These are phyloP conservation scores for Ambispora gerdemannii DNA, from an alignment of 192 early-diverging fungal genomes.

Conservation along the genomic window DNA sequence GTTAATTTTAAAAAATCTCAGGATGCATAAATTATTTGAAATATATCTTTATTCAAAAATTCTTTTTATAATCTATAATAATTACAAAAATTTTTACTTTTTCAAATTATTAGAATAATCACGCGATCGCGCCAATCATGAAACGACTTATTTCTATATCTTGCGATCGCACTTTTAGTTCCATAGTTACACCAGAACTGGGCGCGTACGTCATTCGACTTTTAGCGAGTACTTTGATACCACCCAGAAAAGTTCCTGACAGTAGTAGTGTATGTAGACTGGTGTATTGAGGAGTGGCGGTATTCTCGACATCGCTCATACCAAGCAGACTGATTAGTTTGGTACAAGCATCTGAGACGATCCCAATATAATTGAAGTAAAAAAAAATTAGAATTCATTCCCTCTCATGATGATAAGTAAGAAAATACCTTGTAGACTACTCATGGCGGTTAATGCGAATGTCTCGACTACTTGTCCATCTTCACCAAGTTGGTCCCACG, in stretches of 20 bases:
- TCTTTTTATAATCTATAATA: no score
- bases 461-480: slow-evolving; percentile 81
- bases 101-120: slow-evolving; percentile 22
- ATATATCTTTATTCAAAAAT: no score
- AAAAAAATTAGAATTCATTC: background rate
- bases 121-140: slow-evolving; percentile 79
- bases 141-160: slow-evolving; percentile 64
- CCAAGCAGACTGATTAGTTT: slow-evolving; percentile 77
- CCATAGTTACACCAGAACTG: slow-evolving; percentile 84
- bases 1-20: no score
- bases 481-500: slow-evolving; percentile 76
- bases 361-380: slow-evolving; percentile 17
- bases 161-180: slow-evolving; percentile 78
- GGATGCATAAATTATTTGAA: no score
- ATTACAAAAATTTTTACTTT: no score
- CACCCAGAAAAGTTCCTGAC: slow-evolving; percentile 86
- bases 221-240: slow-evolving; percentile 66
- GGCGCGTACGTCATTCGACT: slow-evolving; percentile 87
- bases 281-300: slow-evolving; percentile 63
- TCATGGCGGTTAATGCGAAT: slow-evolving; percentile 74
- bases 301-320: slow-evolving; percentile 80
- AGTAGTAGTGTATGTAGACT: slow-evolving; percentile 82
- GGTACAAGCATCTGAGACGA: slow-evolving; percentile 58
- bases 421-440: slow-evolving; percentile 66
- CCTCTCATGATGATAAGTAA: slow-evolving; percentile 12